A percentile compares a stretch with the other conserved stretches of the same genome.
Evolutionary conservation across 75 land plant genomes (phyloP).

Genomic region (Pinus taeda): DNA sequence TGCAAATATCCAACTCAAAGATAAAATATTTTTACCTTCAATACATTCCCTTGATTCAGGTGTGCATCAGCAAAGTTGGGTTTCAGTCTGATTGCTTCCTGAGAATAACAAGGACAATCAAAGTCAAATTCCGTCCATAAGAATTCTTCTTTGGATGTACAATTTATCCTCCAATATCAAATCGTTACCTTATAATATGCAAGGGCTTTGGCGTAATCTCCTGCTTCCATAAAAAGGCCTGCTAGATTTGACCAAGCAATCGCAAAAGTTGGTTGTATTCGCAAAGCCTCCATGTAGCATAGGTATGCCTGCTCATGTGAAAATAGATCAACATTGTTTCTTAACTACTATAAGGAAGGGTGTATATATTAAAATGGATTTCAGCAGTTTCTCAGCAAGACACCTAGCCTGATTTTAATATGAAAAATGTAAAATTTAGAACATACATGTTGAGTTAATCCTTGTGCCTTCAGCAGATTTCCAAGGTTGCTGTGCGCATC

Average conservation of each 20-base stretch:
- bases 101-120: constrained; percentile 7
- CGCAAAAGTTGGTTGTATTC: constrained; percentile 91
- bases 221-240: constrained; percentile 91
- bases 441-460: constrained; percentile 87
- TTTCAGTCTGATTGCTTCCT: constrained; percentile 90
- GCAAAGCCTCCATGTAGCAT: constrained; percentile 87
- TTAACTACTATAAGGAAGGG: too few relatives aligned
- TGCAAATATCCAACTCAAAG: constrained; percentile 5
- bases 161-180: neutral
- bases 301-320: constrained; percentile 69
- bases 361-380: neutral
- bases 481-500: constrained; percentile 99
- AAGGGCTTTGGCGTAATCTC: constrained; percentile 79
- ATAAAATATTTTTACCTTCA: constrained; percentile 67
- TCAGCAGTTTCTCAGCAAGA: neutral
- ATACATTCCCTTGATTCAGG: constrained; percentile 84
- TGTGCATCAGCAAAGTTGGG: constrained; percentile 93
- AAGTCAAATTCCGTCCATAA: neutral
- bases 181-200: constrained; percentile 72
- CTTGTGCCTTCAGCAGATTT: constrained; percentile 93
- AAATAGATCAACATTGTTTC: neutral
- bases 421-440: neutral
- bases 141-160: neutral
- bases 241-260: constrained; percentile 99
- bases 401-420: neutral